Percentiles rank a stretch among this genome's conserved stretches.
Conservation (phyloP, 192 early-diverging fungal species). For the Oehlia diaphana region DNA sequence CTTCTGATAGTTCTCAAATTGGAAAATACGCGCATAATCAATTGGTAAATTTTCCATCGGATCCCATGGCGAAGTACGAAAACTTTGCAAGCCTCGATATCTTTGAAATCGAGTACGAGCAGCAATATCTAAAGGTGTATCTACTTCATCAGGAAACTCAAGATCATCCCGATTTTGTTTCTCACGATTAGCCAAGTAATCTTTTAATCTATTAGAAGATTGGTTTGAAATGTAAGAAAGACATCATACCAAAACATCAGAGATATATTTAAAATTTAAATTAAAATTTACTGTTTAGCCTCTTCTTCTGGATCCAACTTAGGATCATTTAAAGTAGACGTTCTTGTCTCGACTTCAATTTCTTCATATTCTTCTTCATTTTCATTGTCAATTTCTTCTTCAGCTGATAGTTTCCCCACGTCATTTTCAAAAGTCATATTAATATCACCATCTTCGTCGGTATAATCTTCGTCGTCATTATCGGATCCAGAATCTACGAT, state of each 20-base stretch:
- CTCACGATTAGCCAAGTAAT: conserved; percentile 65
- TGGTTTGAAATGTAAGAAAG: neutral
- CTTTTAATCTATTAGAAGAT: conserved; percentile 34
- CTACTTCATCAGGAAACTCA: conserved; percentile 96
- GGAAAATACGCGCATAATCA: conserved; percentile 96
- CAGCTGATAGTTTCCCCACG: conserved; percentile 21
- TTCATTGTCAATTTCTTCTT: conserved; percentile 33
- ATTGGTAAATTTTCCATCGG: conserved; percentile 96
- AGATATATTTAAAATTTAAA: neutral
- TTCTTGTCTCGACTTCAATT: conserved; percentile 42
- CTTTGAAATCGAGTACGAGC: conserved; percentile 88
- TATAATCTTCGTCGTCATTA: conserved; percentile 58
- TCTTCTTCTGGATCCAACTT: conserved; percentile 45
- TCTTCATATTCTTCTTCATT: conserved; percentile 58
- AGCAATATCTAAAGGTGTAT: conserved; percentile 84
- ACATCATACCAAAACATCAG: neutral
- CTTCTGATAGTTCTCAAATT: conserved; percentile 86
- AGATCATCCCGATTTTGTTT: conserved; percentile 69
- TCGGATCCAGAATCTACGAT: conserved; percentile 83
- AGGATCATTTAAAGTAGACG: conserved; percentile 26
- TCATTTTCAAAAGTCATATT: conserved; percentile 46
- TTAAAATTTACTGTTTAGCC: conserved; percentile 39
- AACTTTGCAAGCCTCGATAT: conserved; percentile 93
- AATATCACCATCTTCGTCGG: conserved; percentile 50
- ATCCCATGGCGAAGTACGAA: conserved; percentile 97